Evolutionary conservation across 129 eudicot genomes (phyloP).

Genomic region (Smallanthus sonchifolius): DNA sequence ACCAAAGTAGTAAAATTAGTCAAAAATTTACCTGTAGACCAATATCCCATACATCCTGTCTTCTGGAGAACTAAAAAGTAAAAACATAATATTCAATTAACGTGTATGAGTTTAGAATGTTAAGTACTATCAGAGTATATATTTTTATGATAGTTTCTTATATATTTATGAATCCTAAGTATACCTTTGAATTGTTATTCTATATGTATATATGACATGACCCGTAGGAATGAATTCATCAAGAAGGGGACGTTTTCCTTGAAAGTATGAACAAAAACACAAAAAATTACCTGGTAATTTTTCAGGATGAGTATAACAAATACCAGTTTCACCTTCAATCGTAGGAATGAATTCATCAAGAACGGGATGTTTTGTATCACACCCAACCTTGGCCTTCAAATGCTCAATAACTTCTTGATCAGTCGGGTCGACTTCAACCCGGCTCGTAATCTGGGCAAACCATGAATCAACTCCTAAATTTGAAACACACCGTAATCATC

Average conservation of each 20-base stretch:
- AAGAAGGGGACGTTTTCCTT: constrained; percentile 50
- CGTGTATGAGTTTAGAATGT: too few species aligned
- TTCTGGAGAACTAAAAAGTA: constrained; percentile 67
- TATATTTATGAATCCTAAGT: too few species aligned
- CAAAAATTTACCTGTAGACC: constrained; percentile 68
- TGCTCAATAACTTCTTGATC: constrained; percentile 85
- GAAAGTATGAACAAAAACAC: too few species aligned
- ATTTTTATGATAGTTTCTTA: too few species aligned
- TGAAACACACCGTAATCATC: not conserved
- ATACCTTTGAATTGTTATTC: too few species aligned
- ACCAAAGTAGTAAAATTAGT: not conserved
- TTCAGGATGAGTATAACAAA: constrained; percentile 95
- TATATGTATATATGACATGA: too few species aligned
- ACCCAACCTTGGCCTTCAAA: constrained; percentile 73
- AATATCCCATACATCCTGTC: constrained; percentile 84
- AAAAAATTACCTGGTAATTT: constrained; percentile 67
- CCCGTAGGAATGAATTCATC: constrained; percentile 89
- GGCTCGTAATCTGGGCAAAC: constrained; percentile 85
- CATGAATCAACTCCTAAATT: constrained; percentile 47
- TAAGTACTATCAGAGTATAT: too few species aligned
- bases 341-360: constrained; percentile 88
- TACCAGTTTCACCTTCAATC: constrained; percentile 88
- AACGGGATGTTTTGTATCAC: constrained; percentile 61
- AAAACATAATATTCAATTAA: constrained; percentile 83
- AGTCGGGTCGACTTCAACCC: constrained; percentile 94